Evolutionary conservation across 1,284 basidiomycete genomes (phyloP).

Genomic region (Puccinia coronata): DNA sequence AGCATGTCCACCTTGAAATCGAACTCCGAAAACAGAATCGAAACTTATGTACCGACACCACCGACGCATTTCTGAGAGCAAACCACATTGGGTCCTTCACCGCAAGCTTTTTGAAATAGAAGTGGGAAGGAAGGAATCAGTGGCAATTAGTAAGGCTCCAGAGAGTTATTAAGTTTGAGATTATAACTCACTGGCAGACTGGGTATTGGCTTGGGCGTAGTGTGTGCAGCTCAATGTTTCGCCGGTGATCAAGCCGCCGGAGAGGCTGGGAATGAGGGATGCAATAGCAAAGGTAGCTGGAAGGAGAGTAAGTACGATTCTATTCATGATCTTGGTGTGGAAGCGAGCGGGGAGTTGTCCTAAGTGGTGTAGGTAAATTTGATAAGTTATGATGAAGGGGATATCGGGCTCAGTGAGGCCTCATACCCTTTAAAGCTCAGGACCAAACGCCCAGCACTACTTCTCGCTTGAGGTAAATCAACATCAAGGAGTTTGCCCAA

Average conservation of each 20-base stretch:
- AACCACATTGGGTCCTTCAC: background rate
- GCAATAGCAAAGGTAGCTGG: background rate
- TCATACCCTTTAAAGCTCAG: background rate
- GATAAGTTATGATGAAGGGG: background rate
- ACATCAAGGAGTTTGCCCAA: background rate
- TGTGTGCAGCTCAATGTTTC: conserved; percentile 24
- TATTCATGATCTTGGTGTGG: background rate
- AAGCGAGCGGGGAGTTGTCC: background rate
- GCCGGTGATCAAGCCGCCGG: background rate
- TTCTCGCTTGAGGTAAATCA: background rate
- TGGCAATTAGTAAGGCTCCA: background rate
- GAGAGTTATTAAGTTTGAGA: background rate
- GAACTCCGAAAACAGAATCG: background rate
- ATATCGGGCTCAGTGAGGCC: background rate
- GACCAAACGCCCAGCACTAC: background rate
- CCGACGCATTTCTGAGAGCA: conserved; percentile 19
- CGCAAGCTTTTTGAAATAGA: background rate
- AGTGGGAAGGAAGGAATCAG: background rate
- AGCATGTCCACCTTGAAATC: background rate
- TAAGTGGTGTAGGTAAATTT: background rate
- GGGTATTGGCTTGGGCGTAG: conserved; percentile 16
- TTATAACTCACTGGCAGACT: conserved; percentile 4
- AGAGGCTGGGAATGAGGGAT: background rate
- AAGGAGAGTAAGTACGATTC: background rate
- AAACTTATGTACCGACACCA: conserved; percentile 10